Evolutionary conservation across 805 yeast genomes (phyloP).

Genomic region (Saturnispora dispora): DNA sequence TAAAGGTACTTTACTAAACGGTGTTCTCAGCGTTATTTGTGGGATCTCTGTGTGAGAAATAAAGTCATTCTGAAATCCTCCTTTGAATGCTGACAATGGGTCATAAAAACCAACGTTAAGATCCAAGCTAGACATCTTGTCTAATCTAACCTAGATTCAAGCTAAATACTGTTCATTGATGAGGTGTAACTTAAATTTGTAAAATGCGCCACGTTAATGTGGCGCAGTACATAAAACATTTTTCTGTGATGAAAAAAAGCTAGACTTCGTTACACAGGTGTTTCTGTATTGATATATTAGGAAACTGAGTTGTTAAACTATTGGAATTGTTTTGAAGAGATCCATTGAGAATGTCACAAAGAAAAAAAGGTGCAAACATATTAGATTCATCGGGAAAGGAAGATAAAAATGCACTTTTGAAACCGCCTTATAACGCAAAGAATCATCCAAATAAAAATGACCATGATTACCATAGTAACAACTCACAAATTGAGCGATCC

Average conservation of each 20-base stretch:
- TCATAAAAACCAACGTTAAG: conserved; percentile 56
- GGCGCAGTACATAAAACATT: background rate
- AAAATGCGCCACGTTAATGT: background rate
- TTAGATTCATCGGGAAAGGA: background rate
- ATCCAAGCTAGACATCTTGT: conserved; percentile 3
- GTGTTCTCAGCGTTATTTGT: conserved; percentile 4
- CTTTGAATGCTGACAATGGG: conserved; percentile 53
- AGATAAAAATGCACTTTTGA: background rate
- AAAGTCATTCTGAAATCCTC: conserved; percentile 34
- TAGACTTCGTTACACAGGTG: background rate
- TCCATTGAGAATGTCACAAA: background rate
- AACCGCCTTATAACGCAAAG: background rate
- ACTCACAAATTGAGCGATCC: background rate
- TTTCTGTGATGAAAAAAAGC: background rate
- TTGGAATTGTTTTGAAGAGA: background rate
- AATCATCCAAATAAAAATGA: background rate
- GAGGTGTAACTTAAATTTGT: background rate
- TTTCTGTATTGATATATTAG: background rate
- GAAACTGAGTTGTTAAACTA: background rate
- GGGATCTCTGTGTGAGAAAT: conserved; percentile 28
- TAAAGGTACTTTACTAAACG: conserved; percentile 39
- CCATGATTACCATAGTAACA: background rate
- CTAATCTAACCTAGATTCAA: background rate
- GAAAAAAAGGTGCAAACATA: background rate
- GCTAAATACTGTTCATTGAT: background rate